Evolutionary conservation across 805 yeast species (phyloP).

Genomic region (Metschnikowia chrysomelidarum): DNA sequence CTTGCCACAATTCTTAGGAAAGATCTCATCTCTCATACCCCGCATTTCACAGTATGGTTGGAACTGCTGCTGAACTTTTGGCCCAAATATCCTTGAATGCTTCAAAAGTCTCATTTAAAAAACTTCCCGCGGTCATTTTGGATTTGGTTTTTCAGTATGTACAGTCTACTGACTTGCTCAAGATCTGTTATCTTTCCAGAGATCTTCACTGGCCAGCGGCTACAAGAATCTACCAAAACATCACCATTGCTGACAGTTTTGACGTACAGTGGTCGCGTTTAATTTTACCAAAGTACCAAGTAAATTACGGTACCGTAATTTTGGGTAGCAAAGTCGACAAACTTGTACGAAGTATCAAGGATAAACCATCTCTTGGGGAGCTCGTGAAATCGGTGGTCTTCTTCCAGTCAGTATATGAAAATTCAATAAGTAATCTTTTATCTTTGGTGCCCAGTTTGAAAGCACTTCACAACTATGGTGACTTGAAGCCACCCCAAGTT

Average conservation of each 20-base stretch:
- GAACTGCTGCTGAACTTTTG: no score
- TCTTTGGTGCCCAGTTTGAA: neutral
- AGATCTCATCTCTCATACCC: no score
- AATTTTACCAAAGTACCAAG: slow-evolving; percentile 9
- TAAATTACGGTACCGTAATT: slow-evolving; percentile 14
- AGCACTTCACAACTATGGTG: neutral
- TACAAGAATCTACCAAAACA: slow-evolving; percentile 20
- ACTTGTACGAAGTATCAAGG: slow-evolving; percentile 14
- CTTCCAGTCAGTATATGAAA: neutral
- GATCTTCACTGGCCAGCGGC: slow-evolving; percentile 26
- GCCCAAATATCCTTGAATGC: no score
- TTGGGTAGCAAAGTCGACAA: slow-evolving; percentile 9
- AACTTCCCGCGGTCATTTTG: slow-evolving; percentile 21
- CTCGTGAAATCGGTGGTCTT: slow-evolving; percentile 8
- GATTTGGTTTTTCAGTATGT: slow-evolving; percentile 20
- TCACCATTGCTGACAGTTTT: slow-evolving; percentile 19
- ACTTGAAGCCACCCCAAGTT: neutral
- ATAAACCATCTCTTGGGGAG: slow-evolving; percentile 12
- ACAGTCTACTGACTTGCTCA: slow-evolving; percentile 21
- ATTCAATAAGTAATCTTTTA: neutral
- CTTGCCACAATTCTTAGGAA: no score
- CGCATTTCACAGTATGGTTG: no score
- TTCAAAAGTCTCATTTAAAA: no score
- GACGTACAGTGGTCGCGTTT: slow-evolving; percentile 1
- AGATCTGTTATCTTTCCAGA: slow-evolving; percentile 19